Base-by-base conservation (phyloP, 768 basidiomycete genomes). In the Butyriboletus loyo region DNA sequence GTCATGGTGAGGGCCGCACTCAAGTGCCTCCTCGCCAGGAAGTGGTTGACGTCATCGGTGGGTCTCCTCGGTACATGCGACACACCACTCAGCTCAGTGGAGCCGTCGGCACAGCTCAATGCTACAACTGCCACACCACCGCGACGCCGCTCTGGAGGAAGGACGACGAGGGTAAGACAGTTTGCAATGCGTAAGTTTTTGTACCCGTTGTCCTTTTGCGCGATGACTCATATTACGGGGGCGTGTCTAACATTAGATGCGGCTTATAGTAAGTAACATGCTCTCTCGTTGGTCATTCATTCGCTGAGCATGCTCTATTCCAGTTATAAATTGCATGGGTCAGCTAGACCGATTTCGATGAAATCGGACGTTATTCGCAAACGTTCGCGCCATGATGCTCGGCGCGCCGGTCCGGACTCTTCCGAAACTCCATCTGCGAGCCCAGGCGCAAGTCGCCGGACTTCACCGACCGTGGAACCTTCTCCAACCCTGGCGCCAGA, bases 311-410 rank as follows among this genome's bases (percentile, higher is more conserved):
- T 13, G 49, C 37, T 50, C 21, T 40, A 31, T 51, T 35, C 24
- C 47, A 81, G 80, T 63, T 89, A 89, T 72, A 92, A 92, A 67
- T 74, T 92, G 2, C 89, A 92, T 66, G 90, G 91, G 17, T 85
- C 89, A 19, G 84, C 87, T 2, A 84, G 91, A 24, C 91, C 91
- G 2, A 89, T 92, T 55, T 89, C 87, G 8, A 92, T 93, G 90
- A 92, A 92, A 67, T 91, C 89, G 5, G 91, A 93, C 57, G 84
- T 92, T 32, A 90, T 93, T 58, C 87, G 90, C 55, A 92, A 92
- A 65, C 85, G 91, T 36, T 89, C 90, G 2, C 77, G 90, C 1
- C 89, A 91, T 59, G 89, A 92, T 53, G 85, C 86, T 21, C 81
- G 87, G 32, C 80, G 86, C 19, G 60, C 73, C 48, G 79, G 78